phyloP scores from a whole-genome alignment of 768 basidiomycete genomes.

The Tephrocybe sp. region DNA sequence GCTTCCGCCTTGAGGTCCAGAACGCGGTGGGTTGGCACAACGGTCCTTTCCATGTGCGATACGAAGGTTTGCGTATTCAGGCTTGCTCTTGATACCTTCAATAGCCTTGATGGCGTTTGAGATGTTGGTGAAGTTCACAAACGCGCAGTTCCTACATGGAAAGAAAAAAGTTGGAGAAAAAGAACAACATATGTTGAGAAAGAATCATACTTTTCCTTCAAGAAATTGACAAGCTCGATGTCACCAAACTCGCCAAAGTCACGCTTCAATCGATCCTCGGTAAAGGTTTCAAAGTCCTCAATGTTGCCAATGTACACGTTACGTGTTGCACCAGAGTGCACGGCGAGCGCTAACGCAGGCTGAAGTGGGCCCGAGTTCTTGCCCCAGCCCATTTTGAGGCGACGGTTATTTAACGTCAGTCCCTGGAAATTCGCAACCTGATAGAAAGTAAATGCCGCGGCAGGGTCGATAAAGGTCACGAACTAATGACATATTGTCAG shows the following conservation, averaged over 20 bases:
- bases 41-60: constrained; percentile 96
- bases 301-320: constrained; percentile 97
- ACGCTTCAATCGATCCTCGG: constrained; percentile 82
- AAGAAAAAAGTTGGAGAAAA: background rate
- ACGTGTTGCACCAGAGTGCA: constrained; percentile 90
- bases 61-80: constrained; percentile 85
- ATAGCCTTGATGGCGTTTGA: constrained; percentile 98
- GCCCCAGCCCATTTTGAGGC: constrained; percentile 97
- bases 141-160: constrained; percentile 95
- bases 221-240: constrained; percentile 93
- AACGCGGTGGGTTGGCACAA: constrained; percentile 89
- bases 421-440: constrained; percentile 89
- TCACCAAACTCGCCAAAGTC: constrained; percentile 98
- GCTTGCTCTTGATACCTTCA: constrained; percentile 87
- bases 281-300: constrained; percentile 92
- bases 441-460: constrained; percentile 91
- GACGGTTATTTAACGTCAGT: constrained; percentile 86
- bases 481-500: constrained; percentile 50
- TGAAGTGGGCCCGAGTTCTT: constrained; percentile 89
- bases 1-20: constrained; percentile 70
- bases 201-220: constrained; percentile 81
- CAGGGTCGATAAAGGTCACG: constrained; percentile 93
- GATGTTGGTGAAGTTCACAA: constrained; percentile 94
- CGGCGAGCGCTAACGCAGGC: constrained; percentile 80
- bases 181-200: background rate